Evolutionary conservation across 1,139 yeast species (phyloP).

Genomic region (Candida smagusa): DNA sequence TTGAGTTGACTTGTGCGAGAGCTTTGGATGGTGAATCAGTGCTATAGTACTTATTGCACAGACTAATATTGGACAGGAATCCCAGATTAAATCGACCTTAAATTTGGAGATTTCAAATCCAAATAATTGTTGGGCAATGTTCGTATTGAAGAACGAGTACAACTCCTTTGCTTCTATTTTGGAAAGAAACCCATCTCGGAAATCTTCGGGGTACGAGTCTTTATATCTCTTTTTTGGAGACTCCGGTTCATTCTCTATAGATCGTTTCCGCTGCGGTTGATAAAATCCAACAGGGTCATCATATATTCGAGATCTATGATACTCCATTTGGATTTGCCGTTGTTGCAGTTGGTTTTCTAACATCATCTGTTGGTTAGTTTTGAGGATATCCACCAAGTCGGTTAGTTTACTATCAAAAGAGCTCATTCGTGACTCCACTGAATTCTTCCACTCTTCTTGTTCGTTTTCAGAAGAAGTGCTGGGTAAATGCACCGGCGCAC

Average conservation of each 20-base stretch:
- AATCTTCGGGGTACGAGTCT: slow-evolving; percentile 24
- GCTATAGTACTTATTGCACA: slow-evolving; percentile 64
- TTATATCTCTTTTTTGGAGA: background rate
- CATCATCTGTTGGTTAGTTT: slow-evolving; percentile 29
- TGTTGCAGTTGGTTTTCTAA: slow-evolving; percentile 18
- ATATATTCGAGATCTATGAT: background rate
- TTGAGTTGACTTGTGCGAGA: slow-evolving; percentile 33
- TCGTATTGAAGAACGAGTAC: slow-evolving; percentile 50
- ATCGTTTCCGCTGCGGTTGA: slow-evolving; percentile 26
- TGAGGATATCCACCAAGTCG: slow-evolving; percentile 38
- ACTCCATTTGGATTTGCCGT: background rate
- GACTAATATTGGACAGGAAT: slow-evolving; percentile 54
- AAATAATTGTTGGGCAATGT: slow-evolving; percentile 62
- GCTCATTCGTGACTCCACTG: slow-evolving; percentile 44
- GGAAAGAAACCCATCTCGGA: slow-evolving; percentile 33
- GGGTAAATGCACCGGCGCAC: too few relatives aligned
- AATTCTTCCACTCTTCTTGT: slow-evolving; percentile 33
- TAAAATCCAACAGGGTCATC: background rate
- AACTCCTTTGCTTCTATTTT: slow-evolving; percentile 48
- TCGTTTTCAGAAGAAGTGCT: too few relatives aligned
- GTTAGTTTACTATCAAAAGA: slow-evolving; percentile 47
- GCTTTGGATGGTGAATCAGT: slow-evolving; percentile 55
- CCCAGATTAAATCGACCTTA: slow-evolving; percentile 51
- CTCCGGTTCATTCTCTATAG: slow-evolving; percentile 20
- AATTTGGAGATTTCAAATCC: slow-evolving; percentile 60